Conservation (phyloP, 805 yeast genomes). For the Wickerhamiella qilinensis region DNA sequence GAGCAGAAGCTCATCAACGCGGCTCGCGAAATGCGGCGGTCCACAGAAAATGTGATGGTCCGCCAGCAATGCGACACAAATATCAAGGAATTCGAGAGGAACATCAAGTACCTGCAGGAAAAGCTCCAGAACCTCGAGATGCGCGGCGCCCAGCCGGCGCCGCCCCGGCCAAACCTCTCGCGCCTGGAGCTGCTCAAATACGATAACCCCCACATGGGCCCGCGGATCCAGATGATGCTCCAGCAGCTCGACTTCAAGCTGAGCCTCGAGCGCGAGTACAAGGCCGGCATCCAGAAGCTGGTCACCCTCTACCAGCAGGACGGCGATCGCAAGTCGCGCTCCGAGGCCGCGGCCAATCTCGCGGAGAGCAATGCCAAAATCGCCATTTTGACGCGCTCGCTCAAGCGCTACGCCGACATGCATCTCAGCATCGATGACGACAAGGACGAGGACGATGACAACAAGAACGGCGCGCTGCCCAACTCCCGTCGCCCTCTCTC, state of each 20-base stretch:
- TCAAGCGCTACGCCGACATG: slow-evolving; percentile 80
- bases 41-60: slow-evolving; percentile 63
- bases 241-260: slow-evolving; percentile 88
- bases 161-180: slow-evolving; percentile 10
- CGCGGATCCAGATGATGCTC: slow-evolving; percentile 85
- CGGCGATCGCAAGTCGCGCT: slow-evolving; percentile 73
- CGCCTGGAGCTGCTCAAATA: slow-evolving; percentile 62
- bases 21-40: slow-evolving; percentile 62
- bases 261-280: slow-evolving; percentile 86
- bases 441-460: slow-evolving; percentile 29
- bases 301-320: slow-evolving; percentile 74
- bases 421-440: slow-evolving; percentile 42
- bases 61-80: slow-evolving; percentile 82
- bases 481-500: slow-evolving; percentile 65
- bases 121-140: slow-evolving; percentile 37
- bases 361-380: slow-evolving; percentile 74
- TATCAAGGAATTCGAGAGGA: slow-evolving; percentile 80
- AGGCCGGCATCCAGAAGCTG: slow-evolving; percentile 81
- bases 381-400: slow-evolving; percentile 63
- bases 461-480: slow-evolving; percentile 45
- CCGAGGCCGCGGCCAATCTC: slow-evolving; percentile 80
- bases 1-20: slow-evolving; percentile 81
- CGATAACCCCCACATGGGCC: slow-evolving; percentile 90
- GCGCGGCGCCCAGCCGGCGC: slow-evolving; percentile 6
- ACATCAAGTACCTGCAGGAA: slow-evolving; percentile 74